Evolutionary conservation across 805 yeast genomes (phyloP).

Genomic region (Tetrapisispora iriomotensis): DNA sequence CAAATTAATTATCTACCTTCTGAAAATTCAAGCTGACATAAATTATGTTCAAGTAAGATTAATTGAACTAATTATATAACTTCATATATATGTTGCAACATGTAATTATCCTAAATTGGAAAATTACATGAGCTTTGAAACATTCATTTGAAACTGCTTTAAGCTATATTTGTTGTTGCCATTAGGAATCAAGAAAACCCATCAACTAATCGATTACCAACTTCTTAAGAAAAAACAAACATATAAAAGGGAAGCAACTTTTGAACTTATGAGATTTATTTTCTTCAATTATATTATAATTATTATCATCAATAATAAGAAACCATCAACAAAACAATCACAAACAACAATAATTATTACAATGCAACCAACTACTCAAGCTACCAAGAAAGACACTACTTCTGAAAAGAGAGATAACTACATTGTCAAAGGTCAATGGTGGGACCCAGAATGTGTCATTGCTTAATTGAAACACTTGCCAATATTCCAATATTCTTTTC

Average conservation of each 20-base stretch:
- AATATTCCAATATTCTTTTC: neutral
- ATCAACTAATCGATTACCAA: too few relatives aligned
- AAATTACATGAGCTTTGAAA: slow-evolving; percentile 9
- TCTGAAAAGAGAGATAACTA: slow-evolving; percentile 22
- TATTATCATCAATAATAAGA: too few relatives aligned
- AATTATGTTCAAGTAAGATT: too few relatives aligned
- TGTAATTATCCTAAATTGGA: slow-evolving; percentile 13
- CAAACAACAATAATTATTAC: slow-evolving; percentile 1
- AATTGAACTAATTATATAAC: too few relatives aligned
- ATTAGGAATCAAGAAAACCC: too few relatives aligned
- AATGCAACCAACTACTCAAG: slow-evolving; percentile 25
- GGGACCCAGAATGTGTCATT: slow-evolving; percentile 21
- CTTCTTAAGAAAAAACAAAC: too few relatives aligned
- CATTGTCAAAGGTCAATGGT: slow-evolving; percentile 14
- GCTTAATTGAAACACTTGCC: slow-evolving; percentile 7
- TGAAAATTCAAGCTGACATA: too few relatives aligned
- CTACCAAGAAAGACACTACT: slow-evolving; percentile 18
- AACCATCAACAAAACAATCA: slow-evolving; percentile 1
- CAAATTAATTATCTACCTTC: too few relatives aligned
- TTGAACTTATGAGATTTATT: neutral
- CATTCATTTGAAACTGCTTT: neutral
- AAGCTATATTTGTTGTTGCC: neutral
- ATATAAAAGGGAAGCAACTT: too few relatives aligned
- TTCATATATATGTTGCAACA: neutral
- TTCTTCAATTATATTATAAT: too few relatives aligned